Conservation (phyloP, 371 early-diverging fungal genomes). For the Mucor piriformis region DNA sequence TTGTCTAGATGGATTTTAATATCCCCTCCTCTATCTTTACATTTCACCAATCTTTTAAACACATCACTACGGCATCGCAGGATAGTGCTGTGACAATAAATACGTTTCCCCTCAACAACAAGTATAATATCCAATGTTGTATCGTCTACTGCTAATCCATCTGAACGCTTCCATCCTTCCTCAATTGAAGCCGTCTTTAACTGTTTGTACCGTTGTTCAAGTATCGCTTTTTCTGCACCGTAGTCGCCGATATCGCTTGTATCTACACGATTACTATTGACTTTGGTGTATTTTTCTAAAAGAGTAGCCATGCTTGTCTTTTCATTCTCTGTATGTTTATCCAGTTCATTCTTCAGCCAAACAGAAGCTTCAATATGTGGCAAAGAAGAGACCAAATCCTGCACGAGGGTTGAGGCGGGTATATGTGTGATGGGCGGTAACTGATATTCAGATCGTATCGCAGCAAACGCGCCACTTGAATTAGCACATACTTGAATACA, state of each 20-base stretch:
- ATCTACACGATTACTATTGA: neutral
- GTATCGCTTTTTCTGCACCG: neutral
- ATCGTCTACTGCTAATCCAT: conserved; percentile 11
- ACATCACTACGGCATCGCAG: conserved; percentile 28
- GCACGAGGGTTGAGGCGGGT: conserved; percentile 25
- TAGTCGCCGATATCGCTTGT: neutral
- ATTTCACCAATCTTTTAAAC: conserved; percentile 18
- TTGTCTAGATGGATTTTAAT: conserved; percentile 7
- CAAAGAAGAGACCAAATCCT: conserved; percentile 41
- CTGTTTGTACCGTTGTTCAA: conserved; percentile 5
- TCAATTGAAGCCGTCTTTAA: conserved; percentile 6
- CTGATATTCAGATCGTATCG: conserved; percentile 52
- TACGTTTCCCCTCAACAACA: conserved; percentile 28
- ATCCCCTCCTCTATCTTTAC: conserved; percentile 5
- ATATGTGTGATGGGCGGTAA: neutral
- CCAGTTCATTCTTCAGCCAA: neutral
- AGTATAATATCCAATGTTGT: conserved; percentile 47
- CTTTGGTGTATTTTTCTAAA: neutral
- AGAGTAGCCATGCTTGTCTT: neutral
- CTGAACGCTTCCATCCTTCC: conserved; percentile 20
- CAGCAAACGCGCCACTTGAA: conserved; percentile 64
- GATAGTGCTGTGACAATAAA: conserved; percentile 54
- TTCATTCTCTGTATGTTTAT: neutral
- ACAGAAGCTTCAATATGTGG: conserved; percentile 30
- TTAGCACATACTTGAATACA: conserved; percentile 57